phyloP scores from a whole-genome alignment of 768 basidiomycete genomes.

The Suillus placidus region DNA sequence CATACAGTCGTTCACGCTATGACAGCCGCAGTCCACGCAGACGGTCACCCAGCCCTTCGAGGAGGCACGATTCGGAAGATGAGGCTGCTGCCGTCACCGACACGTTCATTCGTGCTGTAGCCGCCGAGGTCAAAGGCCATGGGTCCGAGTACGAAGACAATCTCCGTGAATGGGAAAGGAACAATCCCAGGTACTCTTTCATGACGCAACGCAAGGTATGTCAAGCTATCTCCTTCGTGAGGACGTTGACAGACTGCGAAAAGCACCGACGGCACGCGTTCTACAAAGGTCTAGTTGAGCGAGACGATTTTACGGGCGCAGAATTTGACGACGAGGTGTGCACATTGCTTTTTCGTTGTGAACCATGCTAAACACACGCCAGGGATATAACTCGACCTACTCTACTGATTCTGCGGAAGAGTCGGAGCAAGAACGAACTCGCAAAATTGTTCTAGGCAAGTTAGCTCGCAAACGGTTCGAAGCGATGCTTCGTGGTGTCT shows the following conservation, averaged over 20 bases:
- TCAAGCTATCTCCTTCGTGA: conserved; percentile 7
- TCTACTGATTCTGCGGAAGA: conserved; percentile 96
- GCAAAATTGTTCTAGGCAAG: conserved; percentile 77
- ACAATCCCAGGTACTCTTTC: conserved; percentile 84
- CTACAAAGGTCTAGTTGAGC: conserved; percentile 70
- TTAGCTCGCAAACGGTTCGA: conserved; percentile 86
- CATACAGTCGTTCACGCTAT: conserved; percentile 43
- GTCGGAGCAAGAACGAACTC: conserved; percentile 80
- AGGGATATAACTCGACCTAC: conserved; percentile 88
- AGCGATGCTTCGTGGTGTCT: conserved; percentile 84
- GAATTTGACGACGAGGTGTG: conserved; percentile 83
- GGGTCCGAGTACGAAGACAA: conserved; percentile 75
- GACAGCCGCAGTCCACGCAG: conserved; percentile 52
- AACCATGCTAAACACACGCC: not conserved
- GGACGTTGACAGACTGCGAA: conserved; percentile 2
- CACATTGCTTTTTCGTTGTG: not conserved
- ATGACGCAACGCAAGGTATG: conserved; percentile 58
- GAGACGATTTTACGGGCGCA: conserved; percentile 53
- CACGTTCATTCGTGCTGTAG: conserved; percentile 85
- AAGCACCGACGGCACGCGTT: conserved; percentile 75
- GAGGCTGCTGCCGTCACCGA: conserved; percentile 63
- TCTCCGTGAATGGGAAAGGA: conserved; percentile 73
- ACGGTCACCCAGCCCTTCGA: conserved; percentile 36
- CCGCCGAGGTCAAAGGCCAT: conserved; percentile 81
- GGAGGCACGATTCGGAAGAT: conserved; percentile 56